Evolutionary conservation across 495 filamentous ascomycete species (phyloP).

Genomic region (Clavariopsis aquatica): DNA sequence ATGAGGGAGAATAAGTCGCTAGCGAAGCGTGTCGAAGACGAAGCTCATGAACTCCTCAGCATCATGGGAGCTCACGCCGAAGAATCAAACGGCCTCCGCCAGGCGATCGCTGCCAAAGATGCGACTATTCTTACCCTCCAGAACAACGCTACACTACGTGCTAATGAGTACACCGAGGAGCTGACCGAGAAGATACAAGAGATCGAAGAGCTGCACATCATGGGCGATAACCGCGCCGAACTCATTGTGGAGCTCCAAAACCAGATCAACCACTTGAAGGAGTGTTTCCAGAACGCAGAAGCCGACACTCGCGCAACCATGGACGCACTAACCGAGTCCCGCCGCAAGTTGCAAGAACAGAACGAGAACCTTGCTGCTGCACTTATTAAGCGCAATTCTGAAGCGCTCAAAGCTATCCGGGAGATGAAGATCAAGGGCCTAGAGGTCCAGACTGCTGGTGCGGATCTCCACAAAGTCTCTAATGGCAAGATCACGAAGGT

Average conservation of each 20-base stretch:
- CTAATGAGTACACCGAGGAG: slow-evolving; percentile 1
- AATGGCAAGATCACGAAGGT: slow-evolving; percentile 32
- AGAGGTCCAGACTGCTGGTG: slow-evolving; percentile 16
- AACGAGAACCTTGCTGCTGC: slow-evolving; percentile 15
- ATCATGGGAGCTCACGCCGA: slow-evolving; percentile 12
- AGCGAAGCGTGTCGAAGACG: slow-evolving; percentile 21
- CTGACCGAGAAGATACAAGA: slow-evolving; percentile 23
- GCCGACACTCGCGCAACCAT: slow-evolving; percentile 15
- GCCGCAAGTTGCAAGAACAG: slow-evolving; percentile 3
- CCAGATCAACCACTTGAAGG: slow-evolving; percentile 26
- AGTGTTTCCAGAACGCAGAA: slow-evolving; percentile 11
- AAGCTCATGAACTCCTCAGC: slow-evolving; percentile 26
- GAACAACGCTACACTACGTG: not conserved
- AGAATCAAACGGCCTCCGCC: not conserved
- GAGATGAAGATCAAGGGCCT: slow-evolving; percentile 35
- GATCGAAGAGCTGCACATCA: slow-evolving; percentile 13
- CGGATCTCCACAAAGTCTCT: slow-evolving; percentile 17
- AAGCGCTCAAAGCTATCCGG: slow-evolving; percentile 17
- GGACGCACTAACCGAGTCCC: slow-evolving; percentile 12
- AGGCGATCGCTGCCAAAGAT: slow-evolving; percentile 6
- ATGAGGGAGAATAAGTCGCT: slow-evolving; percentile 16
- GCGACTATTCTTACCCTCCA: slow-evolving; percentile 21
- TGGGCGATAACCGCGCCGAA: slow-evolving; percentile 18
- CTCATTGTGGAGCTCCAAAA: slow-evolving; percentile 11
- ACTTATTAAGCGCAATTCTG: slow-evolving; percentile 9